These are phyloP conservation scores for Thelephora terrestris DNA, from an alignment of 1,284 basidiomycete species.

Conservation along the genomic window DNA sequence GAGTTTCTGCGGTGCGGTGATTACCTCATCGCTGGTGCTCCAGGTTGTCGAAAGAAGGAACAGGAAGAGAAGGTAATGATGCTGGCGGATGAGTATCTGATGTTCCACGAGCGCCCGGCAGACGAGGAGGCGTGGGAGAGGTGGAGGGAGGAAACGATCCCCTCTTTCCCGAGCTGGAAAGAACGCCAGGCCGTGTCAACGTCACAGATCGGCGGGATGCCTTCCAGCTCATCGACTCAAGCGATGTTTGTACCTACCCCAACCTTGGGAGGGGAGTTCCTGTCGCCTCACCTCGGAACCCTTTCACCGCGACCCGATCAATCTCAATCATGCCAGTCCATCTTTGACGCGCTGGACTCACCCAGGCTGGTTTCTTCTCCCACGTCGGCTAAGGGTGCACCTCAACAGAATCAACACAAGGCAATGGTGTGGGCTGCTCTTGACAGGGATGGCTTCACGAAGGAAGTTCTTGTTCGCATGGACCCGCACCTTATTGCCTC, in stretches of 20 bases:
- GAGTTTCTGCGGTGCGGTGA: constrained; percentile 58
- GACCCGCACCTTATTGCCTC: constrained; percentile 47
- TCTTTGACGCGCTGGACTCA: constrained; percentile 35
- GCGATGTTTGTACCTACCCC: constrained; percentile 42
- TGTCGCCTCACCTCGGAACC: constrained; percentile 39
- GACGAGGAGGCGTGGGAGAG: constrained; percentile 48
- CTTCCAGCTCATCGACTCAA: constrained; percentile 40
- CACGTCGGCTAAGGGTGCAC: constrained; percentile 1
- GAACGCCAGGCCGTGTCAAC: not conserved
- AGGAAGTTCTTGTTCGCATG: constrained; percentile 48
- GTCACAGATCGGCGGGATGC: constrained; percentile 20
- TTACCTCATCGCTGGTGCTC: constrained; percentile 49
- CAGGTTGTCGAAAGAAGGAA: constrained; percentile 29
- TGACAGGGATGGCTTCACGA: constrained; percentile 57
- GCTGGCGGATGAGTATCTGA: constrained; percentile 56
- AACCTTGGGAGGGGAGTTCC: constrained; percentile 16
- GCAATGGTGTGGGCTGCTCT: constrained; percentile 35
- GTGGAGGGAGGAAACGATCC: constrained; percentile 43
- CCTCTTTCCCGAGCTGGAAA: constrained; percentile 23
- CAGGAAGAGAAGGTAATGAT: constrained; percentile 42
- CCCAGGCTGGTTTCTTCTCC: constrained; percentile 7
- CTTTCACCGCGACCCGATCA: constrained; percentile 54
- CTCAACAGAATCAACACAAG: constrained; percentile 11
- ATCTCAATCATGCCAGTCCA: constrained; percentile 30
- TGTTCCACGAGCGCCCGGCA: constrained; percentile 41